A percentile compares a stretch with the other conserved stretches of the same genome.
phyloP scores from a whole-genome alignment of 2,329 filamentous ascomycete species.

The Lachnellula occidentalis region DNA sequence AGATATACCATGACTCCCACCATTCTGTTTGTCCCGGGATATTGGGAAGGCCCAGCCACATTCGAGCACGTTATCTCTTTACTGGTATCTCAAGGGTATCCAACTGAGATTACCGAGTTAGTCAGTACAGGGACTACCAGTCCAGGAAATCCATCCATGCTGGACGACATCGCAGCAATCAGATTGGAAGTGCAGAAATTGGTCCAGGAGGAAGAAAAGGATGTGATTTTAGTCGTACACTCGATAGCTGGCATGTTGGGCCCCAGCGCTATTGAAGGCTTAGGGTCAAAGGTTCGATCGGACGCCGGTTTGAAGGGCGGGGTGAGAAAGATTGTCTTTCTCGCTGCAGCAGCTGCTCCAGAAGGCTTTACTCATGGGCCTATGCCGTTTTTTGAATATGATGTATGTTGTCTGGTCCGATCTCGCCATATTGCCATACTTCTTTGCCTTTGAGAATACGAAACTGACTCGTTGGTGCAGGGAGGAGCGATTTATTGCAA shows the following conservation, averaged over 20 bases:
- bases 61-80: slow-evolving; percentile 11
- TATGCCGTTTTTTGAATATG: slow-evolving; percentile 16
- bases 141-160: slow-evolving; percentile 19
- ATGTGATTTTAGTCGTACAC: slow-evolving; percentile 21
- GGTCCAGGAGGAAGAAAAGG: slow-evolving; percentile 14
- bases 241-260: slow-evolving; percentile 23
- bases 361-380: slow-evolving; percentile 13
- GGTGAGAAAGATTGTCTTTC: slow-evolving; percentile 21
- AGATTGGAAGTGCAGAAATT: slow-evolving; percentile 11
- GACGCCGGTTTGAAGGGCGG: slow-evolving; percentile 13
- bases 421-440: not conserved
- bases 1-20: slow-evolving; percentile 3
- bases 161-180: slow-evolving; percentile 22
- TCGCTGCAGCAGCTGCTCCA: slow-evolving; percentile 16
- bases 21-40: slow-evolving; percentile 23
- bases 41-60: slow-evolving; percentile 23
- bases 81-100: slow-evolving; percentile 6
- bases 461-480: not conserved
- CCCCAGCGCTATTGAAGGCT: slow-evolving; percentile 18
- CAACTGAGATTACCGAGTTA: slow-evolving; percentile 4
- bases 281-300: slow-evolving; percentile 6
- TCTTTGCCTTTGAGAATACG: not conserved
- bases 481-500: not conserved
- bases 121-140: slow-evolving; percentile 19
- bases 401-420: slow-evolving; percentile 7